Evolutionary conservation across 345 rosid genomes (phyloP), one percentile per base, ranked within the genome.

Genomic region (Litchi chinensis): DNA sequence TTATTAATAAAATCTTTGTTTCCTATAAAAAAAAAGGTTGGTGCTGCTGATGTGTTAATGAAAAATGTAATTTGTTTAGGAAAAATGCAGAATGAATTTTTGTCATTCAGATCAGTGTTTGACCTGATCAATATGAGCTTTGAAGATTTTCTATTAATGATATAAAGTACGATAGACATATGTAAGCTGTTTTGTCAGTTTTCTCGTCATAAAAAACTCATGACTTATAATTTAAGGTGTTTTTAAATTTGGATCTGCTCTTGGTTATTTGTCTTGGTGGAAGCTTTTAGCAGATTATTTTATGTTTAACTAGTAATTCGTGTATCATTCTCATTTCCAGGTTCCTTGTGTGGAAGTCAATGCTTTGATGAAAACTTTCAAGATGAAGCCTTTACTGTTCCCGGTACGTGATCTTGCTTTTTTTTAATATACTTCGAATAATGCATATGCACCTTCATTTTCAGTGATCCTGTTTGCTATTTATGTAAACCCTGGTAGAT

Each of bases 311-410:
- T 76, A 28, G 65, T 70, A 69, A 71, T 46, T 37, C 71, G 22
- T 76, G 44, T 57, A 71, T 75, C 77, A 19, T 46, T 62, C 60
- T 77, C 68, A 75, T 52, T 84, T 85, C 28, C 87, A 95, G 98
- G 99, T 93, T 85, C 96, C 99, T 28, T 84, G 82, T 77, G 98
- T 93, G 68, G 98, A 95, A 90, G 88, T 89, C 77, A 95, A 95
- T 82, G 88, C 97, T 75, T 83, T 95, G 83, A 95, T 95, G 99
- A 92, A 85, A 81, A 88, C 99, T 74, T 95, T 95, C 86, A 95
- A 91, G 84, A 92, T 93, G 98, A 92, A 87, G 82, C 98, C 96
- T 79, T 80, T 95, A 57, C 65, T 88, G 74, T 95, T 93, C 84
- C 98, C 99, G 75, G 98, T 95, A 87, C 78, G 89, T 73, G 65